These are phyloP conservation scores for Rehmannia glutinosa DNA, from an alignment of 257 asterid species.

Conservation along the genomic window DNA sequence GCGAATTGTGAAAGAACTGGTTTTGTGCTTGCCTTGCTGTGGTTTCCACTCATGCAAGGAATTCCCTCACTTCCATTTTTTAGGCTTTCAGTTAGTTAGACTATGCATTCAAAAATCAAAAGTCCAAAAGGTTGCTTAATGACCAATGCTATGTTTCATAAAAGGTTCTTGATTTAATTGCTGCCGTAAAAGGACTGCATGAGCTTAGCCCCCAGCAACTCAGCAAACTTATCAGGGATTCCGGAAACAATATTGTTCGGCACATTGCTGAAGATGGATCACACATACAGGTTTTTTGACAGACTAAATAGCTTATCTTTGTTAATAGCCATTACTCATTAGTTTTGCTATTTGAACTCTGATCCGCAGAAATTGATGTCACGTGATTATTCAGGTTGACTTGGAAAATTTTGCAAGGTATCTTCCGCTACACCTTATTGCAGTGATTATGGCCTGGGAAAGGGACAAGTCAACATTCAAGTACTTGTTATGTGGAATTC, in stretches of 20 bases:
- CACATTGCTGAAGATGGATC: slow-evolving; percentile 60
- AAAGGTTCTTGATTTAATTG: slow-evolving; percentile 77
- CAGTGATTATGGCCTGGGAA: slow-evolving; percentile 78
- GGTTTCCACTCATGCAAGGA: slow-evolving; percentile 10
- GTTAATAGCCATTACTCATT: not conserved
- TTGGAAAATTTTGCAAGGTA: slow-evolving; percentile 72
- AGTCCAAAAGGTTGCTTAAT: not conserved
- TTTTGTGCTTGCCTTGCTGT: slow-evolving; percentile 27
- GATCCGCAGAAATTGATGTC: not conserved
- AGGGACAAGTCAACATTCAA: slow-evolving; percentile 63
- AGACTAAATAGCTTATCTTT: not conserved
- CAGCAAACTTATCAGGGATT: slow-evolving; percentile 68
- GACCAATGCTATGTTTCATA: slow-evolving; percentile 17
- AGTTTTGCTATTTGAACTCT: slow-evolving; percentile 3
- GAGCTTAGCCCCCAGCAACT: slow-evolving; percentile 82
- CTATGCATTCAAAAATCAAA: slow-evolving; percentile 25
- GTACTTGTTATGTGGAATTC: slow-evolving; percentile 89
- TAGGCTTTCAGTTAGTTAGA: slow-evolving; percentile 4
- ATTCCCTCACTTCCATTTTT: slow-evolving; percentile 3
- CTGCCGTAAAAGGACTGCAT: slow-evolving; percentile 78
- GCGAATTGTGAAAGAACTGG: too few species aligned
- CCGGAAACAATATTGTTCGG: slow-evolving; percentile 59
- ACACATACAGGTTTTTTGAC: slow-evolving; percentile 53
- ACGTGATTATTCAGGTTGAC: slow-evolving; percentile 58
- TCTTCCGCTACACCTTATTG: slow-evolving; percentile 87